Evolutionary conservation across 192 early-diverging fungal species (phyloP), one percentile per base, ranked within the genome.

Genomic region (Coemansia sp.): DNA sequence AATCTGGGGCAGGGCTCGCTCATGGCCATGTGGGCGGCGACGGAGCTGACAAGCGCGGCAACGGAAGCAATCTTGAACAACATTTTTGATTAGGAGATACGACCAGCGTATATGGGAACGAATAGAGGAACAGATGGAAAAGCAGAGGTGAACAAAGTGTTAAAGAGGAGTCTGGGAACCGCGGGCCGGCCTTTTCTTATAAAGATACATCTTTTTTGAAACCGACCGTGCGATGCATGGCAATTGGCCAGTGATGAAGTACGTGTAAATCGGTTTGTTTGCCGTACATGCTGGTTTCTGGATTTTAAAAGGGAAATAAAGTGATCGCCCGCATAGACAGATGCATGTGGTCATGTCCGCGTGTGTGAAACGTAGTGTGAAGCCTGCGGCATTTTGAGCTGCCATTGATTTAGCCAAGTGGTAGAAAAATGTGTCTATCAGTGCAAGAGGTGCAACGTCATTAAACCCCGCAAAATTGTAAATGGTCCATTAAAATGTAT

Each of bases 201-300:
- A 12, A 41, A 12, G 39, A 9, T 41, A 41, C 39, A 27, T 27
- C 27, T 27, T 27, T 27, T 27, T 27, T 27, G 39, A 50, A 85
- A 68, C 19, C 26, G 35, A 69, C 61, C 48, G 9, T 47, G 45
- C 9, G 8, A 26, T 8, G 25, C 23, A 8, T 1, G 26, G 23
- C 9, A 17, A 3, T n/a, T 19, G 38, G 43, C 3, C 25, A 19
- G 12, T 3, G 22, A 11, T 41, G 39, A 14, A 41, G 39, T 10
- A 41, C 39, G 8, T 41, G 14, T 41, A 41, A 12, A 41, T 14
- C 8, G 39, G 39, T 14, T 10, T 41, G 8, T 41, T 27, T 27
- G 27, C 6, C 27, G 27, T 27, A 0, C 27, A 27, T 2, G 27
- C 27, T 27, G 0, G 3, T 41, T 41, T 41, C 39, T 6, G 8